Percentiles rank a stretch among this genome's conserved stretches.
These are phyloP conservation scores for Chlorella sp. DNA, from an alignment of 139 green algal species.

Conservation along the genomic window DNA sequence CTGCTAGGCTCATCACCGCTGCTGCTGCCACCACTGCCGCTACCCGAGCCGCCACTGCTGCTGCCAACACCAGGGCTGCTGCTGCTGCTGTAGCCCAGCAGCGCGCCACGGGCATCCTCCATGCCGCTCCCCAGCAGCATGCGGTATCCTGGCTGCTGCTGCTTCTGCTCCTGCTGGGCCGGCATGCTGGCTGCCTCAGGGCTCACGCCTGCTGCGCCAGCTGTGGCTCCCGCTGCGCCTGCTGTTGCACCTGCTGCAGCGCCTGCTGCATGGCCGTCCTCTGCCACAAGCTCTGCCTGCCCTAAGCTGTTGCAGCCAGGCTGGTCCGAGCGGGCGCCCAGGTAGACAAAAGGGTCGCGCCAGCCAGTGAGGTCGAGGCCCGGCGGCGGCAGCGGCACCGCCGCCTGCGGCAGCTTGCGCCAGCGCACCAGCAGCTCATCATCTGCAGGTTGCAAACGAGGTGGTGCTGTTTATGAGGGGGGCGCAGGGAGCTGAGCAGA, in stretches of 20 bases:
- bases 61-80: not conserved
- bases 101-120: conserved; percentile 70
- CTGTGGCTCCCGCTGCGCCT: not conserved
- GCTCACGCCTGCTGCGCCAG: not conserved
- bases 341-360: conserved; percentile 83
- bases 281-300: not conserved
- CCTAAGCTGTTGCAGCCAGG: not conserved
- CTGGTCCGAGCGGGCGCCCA: not conserved
- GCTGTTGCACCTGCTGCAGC: not conserved
- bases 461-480: too few species aligned
- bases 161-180: not conserved
- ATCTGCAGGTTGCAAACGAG: too few species aligned
- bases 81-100: conserved; percentile 62
- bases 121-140: conserved; percentile 86
- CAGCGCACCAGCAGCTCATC: conserved; percentile 70
- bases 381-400: conserved; percentile 72
- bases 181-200: not conserved
- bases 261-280: not conserved
- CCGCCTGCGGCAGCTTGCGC: conserved; percentile 71
- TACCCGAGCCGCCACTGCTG: not conserved
- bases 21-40: not conserved
- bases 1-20: conserved; percentile 2
- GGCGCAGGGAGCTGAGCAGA: too few species aligned
- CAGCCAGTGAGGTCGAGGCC: conserved; percentile 75
- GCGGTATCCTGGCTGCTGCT: conserved; percentile 39